Base-by-base conservation (phyloP, 2,329 filamentous ascomycete species). In the Trichoderma asperellum region DNA sequence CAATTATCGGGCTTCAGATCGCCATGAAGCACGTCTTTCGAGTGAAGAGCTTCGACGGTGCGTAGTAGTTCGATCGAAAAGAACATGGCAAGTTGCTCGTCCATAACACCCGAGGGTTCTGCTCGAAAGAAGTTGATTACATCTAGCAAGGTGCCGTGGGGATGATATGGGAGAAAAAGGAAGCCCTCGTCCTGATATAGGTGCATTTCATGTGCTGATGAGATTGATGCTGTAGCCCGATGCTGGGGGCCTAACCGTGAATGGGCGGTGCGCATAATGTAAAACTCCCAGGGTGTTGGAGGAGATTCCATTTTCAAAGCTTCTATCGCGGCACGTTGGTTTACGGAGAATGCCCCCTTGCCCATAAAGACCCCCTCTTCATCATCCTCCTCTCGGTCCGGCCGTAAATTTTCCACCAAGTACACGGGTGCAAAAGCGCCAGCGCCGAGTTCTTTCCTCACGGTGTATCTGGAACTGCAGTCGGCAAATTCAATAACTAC, bases 1-100 rank as follows among this genome's bases (percentile, higher is more conserved):
- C 96, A 95, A 77, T 99, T 99, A 81, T 99, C 96, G 1, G 92
- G 89, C 81, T 99, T 99, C 73, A 99, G 85, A 76, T 99, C 96
- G 49, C 96, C 96, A 77, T 99, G 96, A 57, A 98, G 84, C 69
- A 99, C 85, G 2, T 89, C 87, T 73, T 91, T 91, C 4, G 88
- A 78, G 79, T 99, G 96, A 27, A 99, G 85, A 0, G 91, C 90
- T 81, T 98, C 96, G 4, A 97, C 87, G 0, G 93, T 97, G 61
- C 96, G 92, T 74, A 99, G 86, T 7, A 99, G 86, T 80, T 99
- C 96, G 71, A 98, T 86, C 8, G 92, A 87, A 81, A 98, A 97
- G 84, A 97, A 98, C 93, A 98, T 97, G 74, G 92, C 93, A 2
- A 98, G 84, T 59, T 87, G 85, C 80, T 99, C 96, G 74, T 99